phyloP scores from a whole-genome alignment of 2,329 filamentous ascomycete genomes.

The Claviceps sp. region DNA sequence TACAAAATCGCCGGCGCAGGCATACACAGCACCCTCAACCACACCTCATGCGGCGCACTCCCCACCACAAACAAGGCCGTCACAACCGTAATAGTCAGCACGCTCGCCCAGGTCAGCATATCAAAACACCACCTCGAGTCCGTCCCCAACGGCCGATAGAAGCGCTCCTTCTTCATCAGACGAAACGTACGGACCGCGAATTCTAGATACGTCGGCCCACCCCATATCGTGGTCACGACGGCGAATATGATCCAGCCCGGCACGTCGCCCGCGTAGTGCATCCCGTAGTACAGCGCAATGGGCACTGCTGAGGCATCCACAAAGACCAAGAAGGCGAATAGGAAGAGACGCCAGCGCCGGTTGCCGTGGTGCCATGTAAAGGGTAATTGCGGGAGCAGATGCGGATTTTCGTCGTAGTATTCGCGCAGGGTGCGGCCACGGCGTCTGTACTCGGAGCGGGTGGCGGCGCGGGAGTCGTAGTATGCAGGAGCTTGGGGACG shows the following conservation, averaged over 20 bases:
- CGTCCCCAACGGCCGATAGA: conserved; percentile 36
- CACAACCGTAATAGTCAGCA: conserved; percentile 33
- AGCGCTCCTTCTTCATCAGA: conserved; percentile 33
- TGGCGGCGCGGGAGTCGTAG: conserved; percentile 27
- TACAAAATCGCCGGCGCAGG: conserved; percentile 38
- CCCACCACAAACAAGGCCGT: conserved; percentile 37
- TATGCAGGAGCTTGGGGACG: conserved; percentile 22
- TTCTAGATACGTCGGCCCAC: conserved; percentile 39
- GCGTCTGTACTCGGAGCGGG: conserved; percentile 20
- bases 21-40: conserved; percentile 36
- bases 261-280: conserved; percentile 27
- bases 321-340: conserved; percentile 35
- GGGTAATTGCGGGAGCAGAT: conserved; percentile 25
- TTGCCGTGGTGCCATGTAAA: conserved; percentile 28
- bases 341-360: conserved; percentile 28
- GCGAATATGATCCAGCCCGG: conserved; percentile 33
- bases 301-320: conserved; percentile 30
- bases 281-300: conserved; percentile 37
- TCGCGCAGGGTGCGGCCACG: conserved; percentile 23
- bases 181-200: conserved; percentile 35
- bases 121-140: conserved; percentile 35
- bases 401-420: conserved; percentile 26
- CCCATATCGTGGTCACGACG: conserved; percentile 41
- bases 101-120: conserved; percentile 32
- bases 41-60: conserved; percentile 35